Base-by-base conservation (phyloP, 2,329 filamentous ascomycete genomes). In the Exophiala lecanii-corni region DNA sequence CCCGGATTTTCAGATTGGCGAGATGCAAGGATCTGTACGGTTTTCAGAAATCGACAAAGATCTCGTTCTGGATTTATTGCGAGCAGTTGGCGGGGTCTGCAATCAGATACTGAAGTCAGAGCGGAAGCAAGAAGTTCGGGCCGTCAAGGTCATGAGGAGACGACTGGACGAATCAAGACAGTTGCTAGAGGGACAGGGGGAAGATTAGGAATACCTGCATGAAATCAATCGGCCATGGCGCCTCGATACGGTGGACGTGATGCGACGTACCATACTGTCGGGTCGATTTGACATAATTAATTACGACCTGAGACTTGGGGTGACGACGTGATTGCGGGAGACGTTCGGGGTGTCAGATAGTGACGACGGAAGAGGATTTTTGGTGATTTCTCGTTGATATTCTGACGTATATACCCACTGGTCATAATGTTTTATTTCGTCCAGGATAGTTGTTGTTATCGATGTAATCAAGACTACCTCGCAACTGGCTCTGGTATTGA, bases 91-190 rank as follows among this genome's bases (percentile, higher is more conserved):
- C 1, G 62, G 65, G 40, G 72, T 78, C 4, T 76, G 74, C 79
- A 47, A 75, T 77, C 56, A 56, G 59, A 18, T 64, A 61, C 67
- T 51, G 65, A 74, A 45, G 72, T 73, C 55, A 37, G 70, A 78
- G 53, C 79, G 80, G 63, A 71, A 82, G 47, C 69, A 81, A 45
- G 71, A 80, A 50, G 26, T 69, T 75, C 36, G 81, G 84, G 45
- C 75, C 74, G 54, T 47, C 37, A 72, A 81, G 41, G 71, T 82
- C 46, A 80, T 85, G 62, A 73, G 87, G 47, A 71, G 84, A 50
- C 74, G 84, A 53, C 73, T 95, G 38, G 86, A 94, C 53, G 78
- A 80, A 39, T 89, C 88, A 4, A 79, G 81, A 47, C 74, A 78
- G 39, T 75, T 86, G 3, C 69, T 94, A 20, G 86, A 91, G 53